A percentile compares a stretch with the other conserved stretches of the same genome.
phyloP scores from a whole-genome alignment of 495 filamentous ascomycete genomes.

The Penicillium dipodomyicola region DNA sequence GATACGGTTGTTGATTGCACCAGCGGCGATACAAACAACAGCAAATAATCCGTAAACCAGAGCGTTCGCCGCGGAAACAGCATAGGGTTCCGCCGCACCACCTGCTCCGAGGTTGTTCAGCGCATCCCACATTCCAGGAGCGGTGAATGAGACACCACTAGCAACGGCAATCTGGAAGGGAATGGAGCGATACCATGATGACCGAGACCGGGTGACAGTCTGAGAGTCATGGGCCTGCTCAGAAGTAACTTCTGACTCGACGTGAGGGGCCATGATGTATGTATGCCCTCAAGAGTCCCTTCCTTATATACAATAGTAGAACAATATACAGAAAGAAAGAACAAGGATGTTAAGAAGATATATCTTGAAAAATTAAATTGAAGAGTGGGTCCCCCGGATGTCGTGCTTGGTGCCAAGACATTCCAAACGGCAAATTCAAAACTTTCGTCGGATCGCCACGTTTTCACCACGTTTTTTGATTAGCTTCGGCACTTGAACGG shows the following conservation, averaged over 20 bases:
- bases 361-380: neutral
- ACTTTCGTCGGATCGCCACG: conserved; percentile 4
- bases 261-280: neutral
- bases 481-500: neutral
- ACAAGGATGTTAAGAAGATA: neutral
- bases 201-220: neutral
- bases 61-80: conserved; percentile 35
- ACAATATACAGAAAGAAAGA: neutral
- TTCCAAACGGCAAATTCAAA: neutral
- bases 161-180: conserved; percentile 36
- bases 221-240: neutral
- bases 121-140: conserved; percentile 39
- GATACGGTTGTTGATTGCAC: conserved; percentile 48
- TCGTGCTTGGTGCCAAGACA: conserved; percentile 7
- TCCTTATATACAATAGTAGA: neutral
- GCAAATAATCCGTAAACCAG: conserved; percentile 35
- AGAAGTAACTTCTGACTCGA: conserved; percentile 3
- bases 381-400: conserved; percentile 4
- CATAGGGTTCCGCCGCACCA: conserved; percentile 35
- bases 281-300: neutral
- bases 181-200: conserved; percentile 24
- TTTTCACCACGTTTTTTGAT: neutral
- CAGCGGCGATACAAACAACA: conserved; percentile 33
- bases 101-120: conserved; percentile 36
- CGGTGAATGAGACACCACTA: conserved; percentile 36